Percentiles rank a stretch among this genome's conserved stretches.
These are phyloP conservation scores for Closterium sp. DNA, from an alignment of 139 green algal species.

Conservation along the genomic window DNA sequence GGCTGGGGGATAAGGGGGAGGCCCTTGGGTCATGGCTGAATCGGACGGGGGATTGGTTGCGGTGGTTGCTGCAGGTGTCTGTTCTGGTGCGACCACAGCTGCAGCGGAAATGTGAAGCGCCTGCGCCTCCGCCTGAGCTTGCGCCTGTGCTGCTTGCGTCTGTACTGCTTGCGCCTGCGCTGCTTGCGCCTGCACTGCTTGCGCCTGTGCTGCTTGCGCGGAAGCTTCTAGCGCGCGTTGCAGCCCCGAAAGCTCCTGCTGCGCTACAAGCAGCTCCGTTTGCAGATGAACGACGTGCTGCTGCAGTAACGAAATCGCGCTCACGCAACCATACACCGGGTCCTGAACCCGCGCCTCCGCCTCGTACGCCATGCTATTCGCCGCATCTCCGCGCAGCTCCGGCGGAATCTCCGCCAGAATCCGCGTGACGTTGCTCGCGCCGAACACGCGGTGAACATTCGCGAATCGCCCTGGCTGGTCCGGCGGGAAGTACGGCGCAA, in stretches of 20 bases:
- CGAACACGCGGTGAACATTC: conserved; percentile 40
- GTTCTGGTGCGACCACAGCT: too few relatives aligned
- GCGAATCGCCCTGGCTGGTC: conserved; percentile 43
- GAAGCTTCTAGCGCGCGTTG: background rate
- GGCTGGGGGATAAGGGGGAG: too few relatives aligned
- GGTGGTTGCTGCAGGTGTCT: background rate
- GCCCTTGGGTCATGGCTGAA: too few relatives aligned
- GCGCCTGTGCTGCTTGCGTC: background rate
- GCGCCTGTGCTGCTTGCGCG: background rate
- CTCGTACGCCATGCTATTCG: conserved; percentile 48
- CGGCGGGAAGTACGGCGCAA: conserved; percentile 46
- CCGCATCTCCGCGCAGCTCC: conserved; percentile 32
- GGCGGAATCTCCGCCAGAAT: conserved; percentile 36
- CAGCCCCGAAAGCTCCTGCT: conserved; percentile 32
- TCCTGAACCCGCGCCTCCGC: conserved; percentile 43
- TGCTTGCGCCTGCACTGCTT: too few relatives aligned
- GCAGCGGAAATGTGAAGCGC: background rate
- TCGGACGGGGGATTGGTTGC: too few relatives aligned
- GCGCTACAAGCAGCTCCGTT: conserved; percentile 38
- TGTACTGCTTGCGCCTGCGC: background rate
- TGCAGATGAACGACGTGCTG: conserved; percentile 51
- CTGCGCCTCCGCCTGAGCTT: background rate
- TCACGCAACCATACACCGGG: conserved; percentile 46
- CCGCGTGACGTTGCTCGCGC: conserved; percentile 42
- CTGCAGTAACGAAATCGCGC: conserved; percentile 47